Evolutionary conservation across 2,329 filamentous ascomycete genomes (phyloP).

Genomic region (Proliferodiscus dingleyae): DNA sequence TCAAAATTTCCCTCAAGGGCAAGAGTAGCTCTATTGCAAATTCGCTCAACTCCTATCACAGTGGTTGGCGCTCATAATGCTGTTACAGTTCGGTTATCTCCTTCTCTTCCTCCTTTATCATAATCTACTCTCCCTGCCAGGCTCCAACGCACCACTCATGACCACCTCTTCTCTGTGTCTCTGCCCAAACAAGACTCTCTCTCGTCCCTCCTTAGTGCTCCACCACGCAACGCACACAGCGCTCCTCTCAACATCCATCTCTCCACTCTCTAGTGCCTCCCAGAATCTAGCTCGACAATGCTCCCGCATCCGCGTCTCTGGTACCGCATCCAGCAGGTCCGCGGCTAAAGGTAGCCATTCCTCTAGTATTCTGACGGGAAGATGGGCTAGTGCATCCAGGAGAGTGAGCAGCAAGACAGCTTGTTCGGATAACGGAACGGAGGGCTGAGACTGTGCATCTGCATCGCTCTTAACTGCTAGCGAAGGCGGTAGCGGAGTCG

Average conservation of each 20-base stretch:
- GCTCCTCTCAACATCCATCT: constrained; percentile 67
- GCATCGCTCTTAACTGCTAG: constrained; percentile 23
- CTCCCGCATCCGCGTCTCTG: constrained; percentile 49
- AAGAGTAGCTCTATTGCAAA: too few relatives aligned
- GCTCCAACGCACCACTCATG: constrained; percentile 29
- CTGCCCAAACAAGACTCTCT: constrained; percentile 24
- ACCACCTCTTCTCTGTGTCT: constrained; percentile 16
- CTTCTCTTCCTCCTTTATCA: too few relatives aligned
- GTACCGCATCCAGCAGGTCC: constrained; percentile 52
- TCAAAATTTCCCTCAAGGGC: too few relatives aligned
- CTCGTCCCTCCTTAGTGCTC: constrained; percentile 44
- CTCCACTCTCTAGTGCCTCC: constrained; percentile 58
- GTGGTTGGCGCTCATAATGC: too few relatives aligned
- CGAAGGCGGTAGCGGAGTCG: constrained; percentile 34
- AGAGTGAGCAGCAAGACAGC: constrained; percentile 59
- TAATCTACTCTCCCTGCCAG: constrained; percentile 19
- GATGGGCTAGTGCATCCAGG: constrained; percentile 58
- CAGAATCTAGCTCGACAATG: constrained; percentile 59
- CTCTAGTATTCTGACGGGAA: constrained; percentile 53
- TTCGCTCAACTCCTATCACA: too few relatives aligned
- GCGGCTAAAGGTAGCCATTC: constrained; percentile 64
- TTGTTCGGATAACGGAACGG: constrained; percentile 51
- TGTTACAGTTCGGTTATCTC: too few relatives aligned
- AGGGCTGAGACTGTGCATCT: constrained; percentile 27
- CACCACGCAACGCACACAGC: constrained; percentile 65